A percentile compares a stretch with the other conserved stretches of the same genome.
phyloP scores from a whole-genome alignment of 2,329 filamentous ascomycete species.

The Aspergillus neoniger region DNA sequence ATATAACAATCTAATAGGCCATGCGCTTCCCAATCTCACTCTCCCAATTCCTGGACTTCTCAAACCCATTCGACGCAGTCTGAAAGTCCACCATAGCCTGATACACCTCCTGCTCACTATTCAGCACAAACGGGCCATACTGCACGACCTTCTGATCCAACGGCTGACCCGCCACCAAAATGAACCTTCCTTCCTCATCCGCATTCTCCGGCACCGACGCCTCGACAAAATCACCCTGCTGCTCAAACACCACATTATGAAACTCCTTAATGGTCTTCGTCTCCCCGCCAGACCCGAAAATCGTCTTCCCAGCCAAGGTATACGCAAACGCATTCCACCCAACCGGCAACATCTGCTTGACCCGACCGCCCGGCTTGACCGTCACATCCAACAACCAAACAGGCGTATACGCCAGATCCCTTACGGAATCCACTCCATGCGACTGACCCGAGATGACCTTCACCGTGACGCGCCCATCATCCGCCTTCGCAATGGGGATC shows the following conservation, averaged over 20 bases:
- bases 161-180: conserved; percentile 77
- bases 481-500: conserved; percentile 72
- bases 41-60: conserved; percentile 75
- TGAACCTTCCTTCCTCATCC: conserved; percentile 53
- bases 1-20: conserved; percentile 37
- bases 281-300: conserved; percentile 56
- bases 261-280: conserved; percentile 55
- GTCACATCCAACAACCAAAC: conserved; percentile 92
- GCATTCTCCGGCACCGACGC: conserved; percentile 69
- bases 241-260: conserved; percentile 87
- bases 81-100: conserved; percentile 77
- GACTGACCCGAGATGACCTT: conserved; percentile 90
- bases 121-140: conserved; percentile 84
- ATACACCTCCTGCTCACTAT: conserved; percentile 69
- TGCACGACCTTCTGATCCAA: conserved; percentile 79
- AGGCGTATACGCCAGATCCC: conserved; percentile 91
- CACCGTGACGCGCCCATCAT: conserved; percentile 72
- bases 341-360: conserved; percentile 73
- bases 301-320: conserved; percentile 71
- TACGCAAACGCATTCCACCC: conserved; percentile 93
- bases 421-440: conserved; percentile 80
- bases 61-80: conserved; percentile 73
- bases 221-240: conserved; percentile 73
- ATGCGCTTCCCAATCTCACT: conserved; percentile 85
- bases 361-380: conserved; percentile 73